Base-by-base conservation (phyloP, 2,329 filamentous ascomycete species). In the Fusarium coicis region DNA sequence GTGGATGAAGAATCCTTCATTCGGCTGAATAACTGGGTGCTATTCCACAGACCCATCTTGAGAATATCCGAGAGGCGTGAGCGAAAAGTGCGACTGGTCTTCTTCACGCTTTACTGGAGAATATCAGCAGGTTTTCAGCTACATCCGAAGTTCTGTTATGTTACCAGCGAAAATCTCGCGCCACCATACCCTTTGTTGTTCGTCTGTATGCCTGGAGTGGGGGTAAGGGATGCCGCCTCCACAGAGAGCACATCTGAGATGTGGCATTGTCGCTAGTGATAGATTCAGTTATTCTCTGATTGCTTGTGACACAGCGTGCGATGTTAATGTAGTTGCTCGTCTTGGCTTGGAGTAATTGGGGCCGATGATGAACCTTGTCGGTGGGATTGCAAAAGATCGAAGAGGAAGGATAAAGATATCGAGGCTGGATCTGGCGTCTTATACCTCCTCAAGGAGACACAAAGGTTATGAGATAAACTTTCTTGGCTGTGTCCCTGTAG, bases 1-100 rank as follows among this genome's bases (percentile, higher is more conserved):
- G 9, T 57, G 54, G 10, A 36, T 10, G 19, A 26, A 21, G 30
- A 28, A 36, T 18, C 19, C 40, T 26, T 10, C 5, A 11, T 37
- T 0, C 2, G 36, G 36, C 36, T 2, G 36, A 10, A 28, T n/a
- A 3, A 7, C 1, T 18, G 40, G 40, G 15, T 21, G 26, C 5
- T 21, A 7, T 19, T 36, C 1, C 21, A 46, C 21, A 9, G n/a
- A 18, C 8, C 18, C 30, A 55, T 57, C 30, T 26, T 36, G 7
- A 14, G 9, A 4, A 34, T 32, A 57, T 39, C 50, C 34, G 14
- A 21, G 1, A 28, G 39, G 18, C 18, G 7, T 15, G 14, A 57
- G 32, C 4, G 54, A 57, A 2, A 57, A 9, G 2, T 16, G 14
- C 2, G 18, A 28, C 4, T 21, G 23, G 3, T 5, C 40, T 5